Conservation (phyloP, 2,329 filamentous ascomycete species). For the Coniochaeta hoffmannii region DNA sequence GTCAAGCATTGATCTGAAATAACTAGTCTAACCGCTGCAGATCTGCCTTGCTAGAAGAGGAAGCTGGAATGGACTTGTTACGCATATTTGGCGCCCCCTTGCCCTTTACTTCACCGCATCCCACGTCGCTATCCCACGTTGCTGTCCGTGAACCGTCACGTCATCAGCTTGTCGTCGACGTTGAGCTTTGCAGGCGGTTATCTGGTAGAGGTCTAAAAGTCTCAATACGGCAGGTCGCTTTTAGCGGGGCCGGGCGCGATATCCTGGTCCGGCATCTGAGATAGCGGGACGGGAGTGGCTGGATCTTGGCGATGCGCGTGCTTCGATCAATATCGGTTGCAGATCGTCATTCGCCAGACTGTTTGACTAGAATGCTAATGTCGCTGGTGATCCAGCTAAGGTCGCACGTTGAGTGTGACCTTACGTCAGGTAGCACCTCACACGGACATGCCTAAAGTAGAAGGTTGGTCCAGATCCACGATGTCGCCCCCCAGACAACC, state of each 20-base stretch:
- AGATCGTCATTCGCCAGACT: neutral
- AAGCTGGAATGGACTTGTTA: neutral
- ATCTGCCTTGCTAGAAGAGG: neutral
- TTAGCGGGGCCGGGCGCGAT: neutral
- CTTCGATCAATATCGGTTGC: neutral
- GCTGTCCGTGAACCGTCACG: too few species aligned
- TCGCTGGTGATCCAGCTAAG: neutral
- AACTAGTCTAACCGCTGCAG: neutral
- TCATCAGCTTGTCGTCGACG: too few species aligned
- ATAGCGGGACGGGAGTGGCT: neutral
- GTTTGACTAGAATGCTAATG: neutral
- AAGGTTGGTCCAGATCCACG: neutral
- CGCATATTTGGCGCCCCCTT: too few species aligned
- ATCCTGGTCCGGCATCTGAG: constrained; percentile 1
- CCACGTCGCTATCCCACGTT: too few species aligned
- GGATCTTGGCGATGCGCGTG: neutral
- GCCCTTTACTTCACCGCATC: too few species aligned
- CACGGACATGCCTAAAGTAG: neutral
- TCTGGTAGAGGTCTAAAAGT: neutral
- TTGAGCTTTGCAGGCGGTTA: neutral
- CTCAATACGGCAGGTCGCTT: neutral
- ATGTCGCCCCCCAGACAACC: neutral
- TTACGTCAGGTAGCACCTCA: neutral
- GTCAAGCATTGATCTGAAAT: too few species aligned
- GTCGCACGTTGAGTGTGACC: neutral